A percentile compares a stretch with the other conserved stretches of the same genome.
phyloP scores from a whole-genome alignment of 495 filamentous ascomycete species.

The Aspergillus bertholletiae region DNA sequence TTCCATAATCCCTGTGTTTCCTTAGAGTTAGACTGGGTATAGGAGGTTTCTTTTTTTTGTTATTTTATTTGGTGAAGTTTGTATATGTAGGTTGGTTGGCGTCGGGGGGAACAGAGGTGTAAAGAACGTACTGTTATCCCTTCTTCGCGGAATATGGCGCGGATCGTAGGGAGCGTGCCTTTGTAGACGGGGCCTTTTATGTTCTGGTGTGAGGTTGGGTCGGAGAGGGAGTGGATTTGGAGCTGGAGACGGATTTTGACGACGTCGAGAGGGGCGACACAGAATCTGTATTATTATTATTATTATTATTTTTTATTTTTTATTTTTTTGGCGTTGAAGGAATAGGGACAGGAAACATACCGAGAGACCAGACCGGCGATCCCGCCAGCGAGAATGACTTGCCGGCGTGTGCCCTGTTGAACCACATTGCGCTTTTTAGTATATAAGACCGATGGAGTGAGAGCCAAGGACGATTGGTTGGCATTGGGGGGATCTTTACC shows the following conservation, averaged over 20 bases:
- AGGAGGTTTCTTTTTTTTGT: too few species aligned
- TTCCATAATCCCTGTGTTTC: constrained; percentile 77
- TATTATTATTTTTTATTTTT: too few species aligned
- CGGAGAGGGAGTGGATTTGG: constrained; percentile 75
- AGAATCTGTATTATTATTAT: too few species aligned
- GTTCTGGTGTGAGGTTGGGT: constrained; percentile 52
- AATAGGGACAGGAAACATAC: too few species aligned
- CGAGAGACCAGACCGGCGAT: constrained; percentile 87
- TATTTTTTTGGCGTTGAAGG: too few species aligned
- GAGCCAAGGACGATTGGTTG: constrained; percentile 1
- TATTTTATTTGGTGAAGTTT: too few species aligned
- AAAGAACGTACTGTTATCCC: constrained; percentile 59
- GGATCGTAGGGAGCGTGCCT: constrained; percentile 75
- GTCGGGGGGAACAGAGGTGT: too few species aligned
- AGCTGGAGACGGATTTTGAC: constrained; percentile 96
- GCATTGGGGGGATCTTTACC: constrained; percentile 38
- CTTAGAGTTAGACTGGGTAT: too few species aligned
- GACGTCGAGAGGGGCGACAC: constrained; percentile 89
- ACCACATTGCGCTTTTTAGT: too few species aligned
- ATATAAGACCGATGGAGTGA: too few species aligned
- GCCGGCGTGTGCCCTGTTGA: constrained; percentile 69
- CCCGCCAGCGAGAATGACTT: constrained; percentile 81
- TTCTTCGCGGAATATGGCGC: constrained; percentile 70
- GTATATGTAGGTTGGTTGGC: too few species aligned
- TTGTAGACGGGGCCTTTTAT: constrained; percentile 66